Conservation (phyloP, 176 grass and related monocot species). For the Oryza glaberrima region DNA sequence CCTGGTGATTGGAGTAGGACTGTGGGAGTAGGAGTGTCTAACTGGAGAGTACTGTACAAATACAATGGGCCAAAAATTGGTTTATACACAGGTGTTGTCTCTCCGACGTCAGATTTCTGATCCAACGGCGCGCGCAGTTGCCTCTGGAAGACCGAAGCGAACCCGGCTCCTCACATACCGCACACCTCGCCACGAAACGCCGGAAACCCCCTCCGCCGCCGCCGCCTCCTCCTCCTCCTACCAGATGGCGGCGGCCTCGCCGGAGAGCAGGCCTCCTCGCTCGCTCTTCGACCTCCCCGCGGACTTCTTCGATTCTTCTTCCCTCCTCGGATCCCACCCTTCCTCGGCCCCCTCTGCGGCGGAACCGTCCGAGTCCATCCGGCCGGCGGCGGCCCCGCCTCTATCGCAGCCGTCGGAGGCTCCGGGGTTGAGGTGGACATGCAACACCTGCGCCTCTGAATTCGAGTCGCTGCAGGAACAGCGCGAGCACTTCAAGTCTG, state of each 20-base stretch:
- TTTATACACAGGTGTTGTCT: background rate
- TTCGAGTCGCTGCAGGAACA: conserved; percentile 93
- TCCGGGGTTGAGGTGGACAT: conserved; percentile 71
- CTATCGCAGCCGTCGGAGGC: conserved; percentile 35
- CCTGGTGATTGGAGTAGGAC: background rate
- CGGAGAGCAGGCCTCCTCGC: conserved; percentile 61
- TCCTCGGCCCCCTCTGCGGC: conserved; percentile 30
- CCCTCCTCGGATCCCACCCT: conserved; percentile 51
- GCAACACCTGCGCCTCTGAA: conserved; percentile 75
- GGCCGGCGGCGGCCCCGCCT: conserved; percentile 23
- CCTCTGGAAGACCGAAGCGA: background rate
- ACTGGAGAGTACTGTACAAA: background rate
- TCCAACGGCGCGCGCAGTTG: conserved; percentile 25
- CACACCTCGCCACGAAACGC: conserved; percentile 33
- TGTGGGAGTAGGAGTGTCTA: background rate
- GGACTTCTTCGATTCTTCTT: conserved; percentile 67
- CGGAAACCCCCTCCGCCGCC: conserved; percentile 31
- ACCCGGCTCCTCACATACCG: background rate
- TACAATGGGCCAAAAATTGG: background rate
- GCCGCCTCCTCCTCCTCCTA: background rate
- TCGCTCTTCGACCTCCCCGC: conserved; percentile 80
- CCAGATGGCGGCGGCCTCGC: conserved; percentile 58
- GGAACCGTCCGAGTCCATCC: conserved; percentile 43
- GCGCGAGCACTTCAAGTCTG: conserved; percentile 95
- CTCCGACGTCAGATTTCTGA: conserved; percentile 28